Evolutionary conservation across 2,329 filamentous ascomycete species (phyloP), one percentile per base, ranked within the genome.

Genomic region (Verticillium longisporum): DNA sequence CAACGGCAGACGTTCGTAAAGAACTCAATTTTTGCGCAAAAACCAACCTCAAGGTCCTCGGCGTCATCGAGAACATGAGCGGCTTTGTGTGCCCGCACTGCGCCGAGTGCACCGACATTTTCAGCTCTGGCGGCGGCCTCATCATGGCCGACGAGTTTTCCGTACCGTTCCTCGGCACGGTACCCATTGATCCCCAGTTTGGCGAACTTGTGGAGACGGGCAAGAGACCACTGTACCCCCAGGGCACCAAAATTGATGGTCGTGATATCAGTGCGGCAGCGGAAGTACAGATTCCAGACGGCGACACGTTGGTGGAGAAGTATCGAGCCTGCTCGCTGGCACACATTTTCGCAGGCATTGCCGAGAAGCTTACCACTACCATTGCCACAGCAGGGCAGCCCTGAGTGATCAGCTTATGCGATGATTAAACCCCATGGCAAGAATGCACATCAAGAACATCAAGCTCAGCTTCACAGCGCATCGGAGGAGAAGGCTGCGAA

Each of bases 31-130:
- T 97, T 72, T 97, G 93, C 76, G 80, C 80, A 58, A 97, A 97
- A 78, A 94, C 91, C 1, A 84, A 85, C 34, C 88, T 97, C 57
- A 80, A 83, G 2, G 86, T 96, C 38, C 79, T 98, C 11, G 95
- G 95, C 0, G 93, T 99, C 1, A 84, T 99, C 55, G 95, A 99
- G 78, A 99, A 99, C 73, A 98, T 99, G 95, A 89, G 88, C 66
- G 91, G 91, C 2, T 96, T 91, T 68, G 89, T 95, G n/a, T 95
- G 91, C 70, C 87, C 87, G 6, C 84, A 88, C 70, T 90, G 87
- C 74, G 84, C 84, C 57, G 92, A 97, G 73, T 96, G 94, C 75
- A 97, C 91, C 59, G 91, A 98, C 75, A 85, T 98, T 58, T 99
- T 99, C 73, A 92, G 89, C 58, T 93, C 90, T 60, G 95, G 95